Evolutionary conservation across 169 alveolate species (phyloP), one percentile per base, ranked within the genome.

Genomic region (Babesia bigemina): DNA sequence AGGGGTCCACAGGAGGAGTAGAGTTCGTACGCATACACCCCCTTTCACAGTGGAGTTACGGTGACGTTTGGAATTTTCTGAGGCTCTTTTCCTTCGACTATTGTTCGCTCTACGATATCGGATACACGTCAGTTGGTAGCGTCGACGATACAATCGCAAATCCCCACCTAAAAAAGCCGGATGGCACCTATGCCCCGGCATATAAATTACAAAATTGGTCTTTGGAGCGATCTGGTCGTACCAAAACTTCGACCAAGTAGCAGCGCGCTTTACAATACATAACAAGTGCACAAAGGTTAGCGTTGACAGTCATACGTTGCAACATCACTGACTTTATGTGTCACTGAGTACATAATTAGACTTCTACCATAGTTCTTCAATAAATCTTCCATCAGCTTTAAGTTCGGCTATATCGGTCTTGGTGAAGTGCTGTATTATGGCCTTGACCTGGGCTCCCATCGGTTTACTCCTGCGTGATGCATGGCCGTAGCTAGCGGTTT

Each of bases 51-150:
- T 90, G 94, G 94, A 75, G 87, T 10, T 90, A 86, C 60, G 92
- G 92, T 50, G 94, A 86, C 63, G 75, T 90, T 9, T 90, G 94
- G 94, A 84, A 87, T 56, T 90, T 90, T 67, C 49, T 90, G 50
- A 45, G 79, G 48, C 75, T 77, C 72, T 90, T 77, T 58, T 70
- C 85, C 49, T 63, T 90, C 56, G 91, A 82, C 60, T 90, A 90
- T 79, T 90, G 94, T 62, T 55, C 65, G 28, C 78, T 90, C 47
- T 90, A 90, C 69, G 84, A 90, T 62, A 75, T 57, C 36, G 94
- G 94, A 6, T 90, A 90, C 70, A 86, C 94, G 19, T 86, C 92
- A 13, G 86, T 90, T 22, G 94, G 94, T 9, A 63, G 88, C n/a
- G 44, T 42, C 33, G 75, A 86, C 53, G 78, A 79, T 66, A 75